Conservation (phyloP, 1,284 basidiomycete species). For the Naganishia albida region DNA sequence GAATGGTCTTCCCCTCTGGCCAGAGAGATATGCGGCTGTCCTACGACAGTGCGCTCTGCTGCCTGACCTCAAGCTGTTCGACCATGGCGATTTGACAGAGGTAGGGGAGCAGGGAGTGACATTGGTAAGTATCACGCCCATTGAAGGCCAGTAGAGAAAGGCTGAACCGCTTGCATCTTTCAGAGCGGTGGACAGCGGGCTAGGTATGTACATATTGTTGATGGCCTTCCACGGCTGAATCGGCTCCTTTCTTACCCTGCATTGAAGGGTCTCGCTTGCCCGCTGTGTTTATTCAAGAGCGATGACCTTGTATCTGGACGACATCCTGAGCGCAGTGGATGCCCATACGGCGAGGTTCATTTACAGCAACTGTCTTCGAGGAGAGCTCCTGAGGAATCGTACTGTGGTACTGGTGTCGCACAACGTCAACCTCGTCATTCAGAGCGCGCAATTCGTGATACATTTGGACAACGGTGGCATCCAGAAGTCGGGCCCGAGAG, state of each 20-base stretch:
- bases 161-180: not conserved
- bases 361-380: conserved; percentile 47
- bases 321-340: conserved; percentile 52
- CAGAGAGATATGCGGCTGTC: conserved; percentile 47
- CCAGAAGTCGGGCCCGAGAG: conserved; percentile 1
- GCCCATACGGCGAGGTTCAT: conserved; percentile 52
- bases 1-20: conserved; percentile 53
- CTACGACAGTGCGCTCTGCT: conserved; percentile 46
- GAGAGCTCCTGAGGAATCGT: conserved; percentile 61
- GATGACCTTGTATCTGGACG: conserved; percentile 62
- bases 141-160: no score
- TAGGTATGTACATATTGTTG: conserved; percentile 36
- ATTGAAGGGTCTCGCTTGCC: conserved; percentile 69
- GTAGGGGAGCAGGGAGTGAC: conserved; percentile 83
- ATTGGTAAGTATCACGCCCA: conserved; percentile 53
- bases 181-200: conserved; percentile 60
- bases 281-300: conserved; percentile 75
- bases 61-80: conserved; percentile 48
- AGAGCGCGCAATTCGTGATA: conserved; percentile 34
- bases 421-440: conserved; percentile 59
- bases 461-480: conserved; percentile 61
- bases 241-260: not conserved
- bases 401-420: conserved; percentile 78
- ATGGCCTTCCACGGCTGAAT: not conserved
- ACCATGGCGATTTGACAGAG: conserved; percentile 61